These are phyloP conservation scores for Bjerkandera adusta DNA, from an alignment of 1,284 basidiomycete species.

Conservation along the genomic window DNA sequence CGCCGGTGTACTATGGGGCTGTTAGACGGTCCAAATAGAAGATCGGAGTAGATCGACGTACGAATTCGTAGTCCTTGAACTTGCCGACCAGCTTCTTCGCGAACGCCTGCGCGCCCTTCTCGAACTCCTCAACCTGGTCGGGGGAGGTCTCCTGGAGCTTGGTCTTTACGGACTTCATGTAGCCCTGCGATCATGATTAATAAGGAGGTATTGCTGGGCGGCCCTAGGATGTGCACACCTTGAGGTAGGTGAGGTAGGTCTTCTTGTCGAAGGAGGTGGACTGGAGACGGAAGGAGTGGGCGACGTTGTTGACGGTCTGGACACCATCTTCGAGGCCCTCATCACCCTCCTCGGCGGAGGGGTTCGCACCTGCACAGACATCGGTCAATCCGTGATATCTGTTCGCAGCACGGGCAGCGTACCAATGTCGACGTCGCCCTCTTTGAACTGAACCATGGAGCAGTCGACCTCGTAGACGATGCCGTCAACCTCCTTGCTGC, in stretches of 20 bases:
- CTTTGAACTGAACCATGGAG: constrained; percentile 70
- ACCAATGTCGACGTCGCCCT: constrained; percentile 93
- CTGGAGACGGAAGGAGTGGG: constrained; percentile 91
- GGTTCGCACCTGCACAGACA: constrained; percentile 77
- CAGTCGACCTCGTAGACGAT: constrained; percentile 94
- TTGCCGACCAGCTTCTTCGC: constrained; percentile 90
- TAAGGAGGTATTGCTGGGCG: background rate
- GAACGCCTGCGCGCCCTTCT: constrained; percentile 76
- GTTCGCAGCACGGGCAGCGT: constrained; percentile 28
- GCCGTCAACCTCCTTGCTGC: constrained; percentile 80
- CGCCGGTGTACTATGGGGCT: constrained; percentile 73
- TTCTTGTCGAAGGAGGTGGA: constrained; percentile 92
- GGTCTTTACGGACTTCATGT: constrained; percentile 82
- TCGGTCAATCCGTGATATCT: too few relatives aligned
- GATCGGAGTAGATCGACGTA: constrained; percentile 34
- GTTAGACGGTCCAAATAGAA: background rate
- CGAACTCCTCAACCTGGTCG: constrained; percentile 77
- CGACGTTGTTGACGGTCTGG: constrained; percentile 85
- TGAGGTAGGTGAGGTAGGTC: constrained; percentile 82
- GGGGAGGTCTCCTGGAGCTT: constrained; percentile 60
- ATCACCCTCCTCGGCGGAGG: constrained; percentile 84
- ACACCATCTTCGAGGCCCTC: constrained; percentile 86
- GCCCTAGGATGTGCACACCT: constrained; percentile 45
- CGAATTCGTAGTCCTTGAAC: constrained; percentile 92
- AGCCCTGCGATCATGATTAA: constrained; percentile 44